Percentiles rank a stretch among this genome's conserved stretches.
phyloP scores from a whole-genome alignment of 208 protist genomes.

The Acanthamoeba sp. region DNA sequence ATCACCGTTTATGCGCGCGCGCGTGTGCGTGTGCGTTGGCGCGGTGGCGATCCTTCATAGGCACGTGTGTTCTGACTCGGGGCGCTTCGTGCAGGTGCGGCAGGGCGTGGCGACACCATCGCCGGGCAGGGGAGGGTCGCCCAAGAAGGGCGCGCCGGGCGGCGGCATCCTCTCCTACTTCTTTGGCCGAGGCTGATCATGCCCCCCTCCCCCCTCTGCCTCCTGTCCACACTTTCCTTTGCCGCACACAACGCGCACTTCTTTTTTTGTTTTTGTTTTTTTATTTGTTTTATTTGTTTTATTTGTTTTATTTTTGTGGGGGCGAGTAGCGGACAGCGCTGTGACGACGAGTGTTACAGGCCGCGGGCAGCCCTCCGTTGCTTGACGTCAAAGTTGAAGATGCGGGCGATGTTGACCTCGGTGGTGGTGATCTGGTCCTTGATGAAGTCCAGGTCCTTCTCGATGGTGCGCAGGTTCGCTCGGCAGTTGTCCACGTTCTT shows the following conservation, averaged over 20 bases:
- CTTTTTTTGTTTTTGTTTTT: no score
- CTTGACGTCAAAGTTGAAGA: conserved; percentile 71
- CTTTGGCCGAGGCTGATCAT: not conserved
- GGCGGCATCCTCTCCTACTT: conserved; percentile 33
- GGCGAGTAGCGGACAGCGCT: not conserved
- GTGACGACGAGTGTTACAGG: not conserved
- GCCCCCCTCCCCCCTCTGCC: no score
- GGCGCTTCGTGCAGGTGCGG: not conserved
- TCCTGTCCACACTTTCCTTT: no score
- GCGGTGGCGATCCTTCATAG: not conserved
- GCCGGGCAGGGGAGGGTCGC: conserved; percentile 5
- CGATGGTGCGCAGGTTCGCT: conserved; percentile 91
- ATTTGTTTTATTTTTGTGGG: not conserved
- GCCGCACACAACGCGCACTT: no score
- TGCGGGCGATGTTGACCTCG: conserved; percentile 91
- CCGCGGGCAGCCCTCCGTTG: conserved; percentile 40
- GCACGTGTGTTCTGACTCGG: no score
- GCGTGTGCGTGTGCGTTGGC: not conserved
- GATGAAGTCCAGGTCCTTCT: conserved; percentile 96
- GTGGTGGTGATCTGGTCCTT: conserved; percentile 97
- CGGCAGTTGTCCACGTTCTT: conserved; percentile 93
- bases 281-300: no score
- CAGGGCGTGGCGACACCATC: not conserved
- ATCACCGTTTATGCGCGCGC: not conserved
- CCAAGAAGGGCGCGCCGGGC: not conserved